These are phyloP conservation scores for Benincasa hispida DNA, from an alignment of 306 rosid species.

Conservation along the genomic window DNA sequence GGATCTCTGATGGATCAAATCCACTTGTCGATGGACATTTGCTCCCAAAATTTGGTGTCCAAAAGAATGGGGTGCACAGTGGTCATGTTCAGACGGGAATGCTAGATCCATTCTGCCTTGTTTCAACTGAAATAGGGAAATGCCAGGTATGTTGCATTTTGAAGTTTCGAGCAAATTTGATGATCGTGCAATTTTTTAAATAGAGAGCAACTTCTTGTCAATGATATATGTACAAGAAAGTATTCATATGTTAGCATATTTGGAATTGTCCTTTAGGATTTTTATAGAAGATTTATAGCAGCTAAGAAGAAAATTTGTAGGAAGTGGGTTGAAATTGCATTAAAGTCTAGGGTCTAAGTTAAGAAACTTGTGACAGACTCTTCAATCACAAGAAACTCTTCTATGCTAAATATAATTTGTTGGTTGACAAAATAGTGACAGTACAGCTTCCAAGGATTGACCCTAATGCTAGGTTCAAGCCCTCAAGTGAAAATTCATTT, in stretches of 20 bases:
- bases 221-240: background rate
- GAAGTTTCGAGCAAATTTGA: background rate
- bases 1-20: constrained; percentile 67
- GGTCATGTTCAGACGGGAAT: constrained; percentile 86
- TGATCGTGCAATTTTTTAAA: background rate
- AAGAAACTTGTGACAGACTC: background rate
- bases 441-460: background rate
- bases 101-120: constrained; percentile 70
- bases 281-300: background rate
- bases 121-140: constrained; percentile 50
- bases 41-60: constrained; percentile 47
- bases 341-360: background rate
- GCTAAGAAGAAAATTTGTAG: background rate
- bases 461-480: background rate
- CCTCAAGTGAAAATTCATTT: background rate
- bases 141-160: constrained; percentile 43
- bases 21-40: constrained; percentile 49
- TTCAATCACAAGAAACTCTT: background rate
- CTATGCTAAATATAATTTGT: background rate
- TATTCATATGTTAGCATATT: background rate
- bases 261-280: background rate
- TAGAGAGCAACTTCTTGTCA: background rate
- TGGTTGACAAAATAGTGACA: background rate
- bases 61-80: constrained; percentile 68
- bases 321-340: background rate